Conservation (phyloP, 2,329 filamentous ascomycete species). For the Pseudogymnoascus pannorum region DNA sequence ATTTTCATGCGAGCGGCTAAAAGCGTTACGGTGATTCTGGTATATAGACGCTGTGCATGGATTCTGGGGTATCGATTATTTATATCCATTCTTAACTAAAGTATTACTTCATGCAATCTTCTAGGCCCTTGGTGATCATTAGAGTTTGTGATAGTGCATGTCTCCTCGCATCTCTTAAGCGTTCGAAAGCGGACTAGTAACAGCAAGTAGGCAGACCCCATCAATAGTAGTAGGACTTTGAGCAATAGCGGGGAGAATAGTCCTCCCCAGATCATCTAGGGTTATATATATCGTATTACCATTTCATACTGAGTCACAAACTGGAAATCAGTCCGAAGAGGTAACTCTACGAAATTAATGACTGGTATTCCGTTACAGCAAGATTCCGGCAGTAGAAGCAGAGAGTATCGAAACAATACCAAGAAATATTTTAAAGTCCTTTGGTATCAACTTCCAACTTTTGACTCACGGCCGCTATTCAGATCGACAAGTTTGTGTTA, state of each 20-base stretch:
- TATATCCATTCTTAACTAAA: background rate
- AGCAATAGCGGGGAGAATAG: background rate
- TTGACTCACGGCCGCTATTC: background rate
- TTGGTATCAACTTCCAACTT: background rate
- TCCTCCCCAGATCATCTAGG: background rate
- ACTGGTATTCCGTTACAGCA: too few species aligned
- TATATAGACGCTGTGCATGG: slow-evolving; percentile 6
- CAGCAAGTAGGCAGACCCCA: background rate
- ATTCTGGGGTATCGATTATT: background rate
- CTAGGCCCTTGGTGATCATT: background rate
- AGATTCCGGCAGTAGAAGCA: too few species aligned
- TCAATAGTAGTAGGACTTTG: too few species aligned
- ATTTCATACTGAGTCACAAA: too few species aligned
- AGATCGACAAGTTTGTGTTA: background rate
- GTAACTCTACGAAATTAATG: background rate
- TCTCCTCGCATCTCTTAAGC: background rate
- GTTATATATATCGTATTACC: background rate
- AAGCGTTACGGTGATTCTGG: slow-evolving; percentile 7
- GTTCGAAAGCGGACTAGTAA: background rate
- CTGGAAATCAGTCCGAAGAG: background rate
- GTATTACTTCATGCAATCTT: background rate
- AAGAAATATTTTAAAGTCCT: too few species aligned
- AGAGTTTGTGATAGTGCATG: background rate
- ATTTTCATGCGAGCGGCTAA: slow-evolving; percentile 6
- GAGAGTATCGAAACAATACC: too few species aligned